These are phyloP conservation scores for Immersiporthe knoxdaviesiana DNA, from an alignment of 2,329 filamentous ascomycete genomes.

Conservation along the genomic window DNA sequence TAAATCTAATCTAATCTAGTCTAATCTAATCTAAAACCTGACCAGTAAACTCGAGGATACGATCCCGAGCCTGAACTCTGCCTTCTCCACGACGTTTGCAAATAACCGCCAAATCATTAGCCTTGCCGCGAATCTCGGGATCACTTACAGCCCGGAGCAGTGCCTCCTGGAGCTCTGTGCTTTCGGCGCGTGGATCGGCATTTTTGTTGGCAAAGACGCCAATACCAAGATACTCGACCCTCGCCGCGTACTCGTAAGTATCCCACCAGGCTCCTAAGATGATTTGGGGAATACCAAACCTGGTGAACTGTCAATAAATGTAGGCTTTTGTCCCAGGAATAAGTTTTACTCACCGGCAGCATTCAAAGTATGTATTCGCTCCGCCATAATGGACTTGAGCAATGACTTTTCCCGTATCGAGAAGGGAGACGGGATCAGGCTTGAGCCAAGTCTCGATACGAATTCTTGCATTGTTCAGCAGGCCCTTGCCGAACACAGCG, in stretches of 20 bases:
- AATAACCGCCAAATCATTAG: neutral
- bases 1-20: no score
- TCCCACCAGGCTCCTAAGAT: constrained; percentile 20
- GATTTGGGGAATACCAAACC: constrained; percentile 8
- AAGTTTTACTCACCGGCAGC: constrained; percentile 9
- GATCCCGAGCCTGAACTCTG: constrained; percentile 13
- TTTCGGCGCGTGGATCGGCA: constrained; percentile 10
- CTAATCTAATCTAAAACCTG: neutral
- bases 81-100: constrained; percentile 12
- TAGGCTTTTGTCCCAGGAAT: neutral
- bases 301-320: neutral
- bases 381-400: constrained; percentile 20
- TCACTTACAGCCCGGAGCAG: constrained; percentile 5
- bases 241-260: constrained; percentile 19
- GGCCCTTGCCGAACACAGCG: neutral
- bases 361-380: constrained; percentile 20
- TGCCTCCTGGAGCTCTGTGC: constrained; percentile 7
- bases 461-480: neutral
- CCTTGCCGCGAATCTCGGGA: neutral
- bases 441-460: constrained; percentile 19
- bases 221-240: constrained; percentile 20
- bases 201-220: constrained; percentile 20
- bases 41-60: constrained; percentile 4
- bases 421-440: constrained; percentile 16
- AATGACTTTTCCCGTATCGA: constrained; percentile 15